Evolutionary conservation across 2,329 filamentous ascomycete species (phyloP), one percentile per base, ranked within the genome.

Genomic region (Thermomyces lanuginosus): DNA sequence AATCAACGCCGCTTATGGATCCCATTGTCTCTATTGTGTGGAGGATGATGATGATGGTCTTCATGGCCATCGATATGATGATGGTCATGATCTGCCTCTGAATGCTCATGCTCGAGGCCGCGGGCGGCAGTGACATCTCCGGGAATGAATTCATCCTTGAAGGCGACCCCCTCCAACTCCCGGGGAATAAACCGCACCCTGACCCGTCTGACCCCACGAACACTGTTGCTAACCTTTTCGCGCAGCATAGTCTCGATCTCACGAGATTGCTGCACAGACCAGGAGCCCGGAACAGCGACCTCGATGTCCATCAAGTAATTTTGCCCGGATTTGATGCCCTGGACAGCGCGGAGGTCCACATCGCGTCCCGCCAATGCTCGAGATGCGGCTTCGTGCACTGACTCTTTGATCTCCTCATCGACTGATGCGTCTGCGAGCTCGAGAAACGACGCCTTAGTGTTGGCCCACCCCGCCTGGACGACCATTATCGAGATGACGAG

Each of bases 231-330:
- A 14, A 93, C 66, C 30, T 65, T 65, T 22, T 72, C 65, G 33
- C 89, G 70, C 18, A 95, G 65, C 2, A 63, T 58, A 18, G 76
- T 69, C 51, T 98, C 89, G 8, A 92, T 61, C 9, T 41, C 57
- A 19, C 70, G 63, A 5, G 75, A 69, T 29, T 77, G 68, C 28
- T 73, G 69, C 4, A 98, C 60, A 0, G 77, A 77, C 77, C 79
- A 92, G 17, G 61, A 58, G 12, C 64, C 67, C 0, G 86, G 82
- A 9, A 91, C 79, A 2, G 71, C 77, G 34, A 95, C 56, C 50
- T 92, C 84, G 5, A 98, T 53, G 41, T 95, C 89, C 41, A 95
- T 74, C 16, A 95, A 63, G 49, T 91, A 93, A 57, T 93, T 98
- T 53, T 93, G 89, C 16, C 89, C 89, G 3, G 82, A 89, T 57